phyloP scores from a whole-genome alignment of 495 filamentous ascomycete species.

The Cryomyces antarcticus region DNA sequence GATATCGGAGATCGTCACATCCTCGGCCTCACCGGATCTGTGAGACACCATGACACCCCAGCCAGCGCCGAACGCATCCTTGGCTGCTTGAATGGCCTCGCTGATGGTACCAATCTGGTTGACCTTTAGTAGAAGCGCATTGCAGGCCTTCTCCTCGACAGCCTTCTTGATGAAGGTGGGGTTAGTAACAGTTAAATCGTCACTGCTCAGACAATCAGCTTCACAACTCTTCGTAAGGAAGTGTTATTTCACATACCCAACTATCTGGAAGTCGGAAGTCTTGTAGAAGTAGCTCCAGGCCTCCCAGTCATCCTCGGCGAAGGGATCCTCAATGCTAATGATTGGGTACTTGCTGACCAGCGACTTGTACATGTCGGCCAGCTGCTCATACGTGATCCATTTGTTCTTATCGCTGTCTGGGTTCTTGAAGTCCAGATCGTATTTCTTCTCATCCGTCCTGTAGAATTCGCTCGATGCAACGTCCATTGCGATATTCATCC shows the following conservation, averaged over 20 bases:
- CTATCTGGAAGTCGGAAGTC: conserved; percentile 94
- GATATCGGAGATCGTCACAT: conserved; percentile 96
- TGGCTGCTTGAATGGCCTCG: conserved; percentile 97
- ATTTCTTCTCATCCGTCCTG: conserved; percentile 92
- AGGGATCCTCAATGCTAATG: conserved; percentile 60
- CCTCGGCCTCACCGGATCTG: conserved; percentile 96
- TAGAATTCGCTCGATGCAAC: conserved; percentile 99
- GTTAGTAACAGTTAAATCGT: conserved; percentile 87
- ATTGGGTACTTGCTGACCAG: conserved; percentile 93
- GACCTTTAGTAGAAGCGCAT: conserved; percentile 94
- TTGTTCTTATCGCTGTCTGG: conserved; percentile 76
- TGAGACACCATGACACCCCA: conserved; percentile 99
- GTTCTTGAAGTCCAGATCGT: conserved; percentile 99
- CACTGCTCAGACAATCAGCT: conserved; percentile 23
- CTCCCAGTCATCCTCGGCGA: conserved; percentile 71
- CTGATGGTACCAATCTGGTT: conserved; percentile 99
- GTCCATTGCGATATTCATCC: conserved; percentile 97
- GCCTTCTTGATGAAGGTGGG: conserved; percentile 97
- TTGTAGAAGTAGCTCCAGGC: conserved; percentile 99
- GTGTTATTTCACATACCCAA: conserved; percentile 30
- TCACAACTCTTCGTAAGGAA: too few species aligned
- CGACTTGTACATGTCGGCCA: conserved; percentile 79
- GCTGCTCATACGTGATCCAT: conserved; percentile 98
- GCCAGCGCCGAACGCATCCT: conserved; percentile 89
- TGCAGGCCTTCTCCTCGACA: conserved; percentile 96